Evolutionary conservation across 371 early-diverging fungal genomes (phyloP), one percentile per base, ranked within the genome.

Genomic region (Sanchytrium tribonematis): DNA sequence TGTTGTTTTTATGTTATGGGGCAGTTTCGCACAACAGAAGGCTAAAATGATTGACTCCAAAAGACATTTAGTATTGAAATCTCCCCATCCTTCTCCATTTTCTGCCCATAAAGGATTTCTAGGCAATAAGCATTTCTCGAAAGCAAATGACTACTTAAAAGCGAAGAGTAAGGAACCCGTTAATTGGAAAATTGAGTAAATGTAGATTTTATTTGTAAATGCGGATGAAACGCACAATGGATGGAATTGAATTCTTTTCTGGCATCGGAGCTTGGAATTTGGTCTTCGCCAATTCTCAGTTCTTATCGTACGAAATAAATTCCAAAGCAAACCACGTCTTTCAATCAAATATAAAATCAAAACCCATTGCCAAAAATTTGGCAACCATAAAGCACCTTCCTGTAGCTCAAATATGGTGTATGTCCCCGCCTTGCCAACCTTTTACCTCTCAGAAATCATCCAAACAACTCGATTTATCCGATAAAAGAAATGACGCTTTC

Each of bases 1-100:
- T 67, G 81, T 93, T 22, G 98, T 96, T 48, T 98, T 98, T 78
- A 84, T 98, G 78, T 81, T 97, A n/a, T 97, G 98, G 97, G 98
- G 98, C 17, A 69, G 70, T 1, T 81, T 85, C 76, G 93, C 95
- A 16, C 86, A 88, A 71, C 83, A 85, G 77, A 88, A 90, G 69
- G 85, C 83, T 1, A 74, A 77, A 0, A 30, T 0, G 68, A 30
- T 1, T 65, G 65, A 69, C 67, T 30, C 2, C 68, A 81, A 74
- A 30, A 82, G 82, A 77, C 97, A 98, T 76, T 74, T 88, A 67
- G 86, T 98, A 1, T 76, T 98, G 32, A 83, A 83, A 70, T 77
- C 89, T 1, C 88, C 87, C 0, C 98, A 98, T 77, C 98, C 98
- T 70, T 90, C 90, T 28, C 98, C 98, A 22, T 78, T 98, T 30